A percentile compares a stretch with the other conserved stretches of the same genome.
phyloP scores from a whole-genome alignment of 257 asterid genomes.

The Linderniella brevidens region DNA sequence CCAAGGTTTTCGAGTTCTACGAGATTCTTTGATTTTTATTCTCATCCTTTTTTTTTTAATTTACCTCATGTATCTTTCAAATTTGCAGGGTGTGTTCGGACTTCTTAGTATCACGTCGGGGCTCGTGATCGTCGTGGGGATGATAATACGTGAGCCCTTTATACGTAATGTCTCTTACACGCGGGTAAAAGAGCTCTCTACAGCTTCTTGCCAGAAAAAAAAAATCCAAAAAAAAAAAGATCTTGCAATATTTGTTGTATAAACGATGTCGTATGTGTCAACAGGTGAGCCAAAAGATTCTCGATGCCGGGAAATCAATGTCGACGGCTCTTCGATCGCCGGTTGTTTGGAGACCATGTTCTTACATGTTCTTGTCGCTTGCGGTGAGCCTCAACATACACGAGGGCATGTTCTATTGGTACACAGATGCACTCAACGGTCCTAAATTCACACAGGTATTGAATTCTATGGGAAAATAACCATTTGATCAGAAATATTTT shows the following conservation, averaged over 20 bases:
- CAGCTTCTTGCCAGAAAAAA: conserved; percentile 7
- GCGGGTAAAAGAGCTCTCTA: conserved; percentile 33
- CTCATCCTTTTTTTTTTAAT: conserved; percentile 1
- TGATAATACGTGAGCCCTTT: conserved; percentile 54
- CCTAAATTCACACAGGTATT: conserved; percentile 69
- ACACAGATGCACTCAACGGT: conserved; percentile 60
- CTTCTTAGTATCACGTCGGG: conserved; percentile 62
- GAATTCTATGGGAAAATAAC: conserved; percentile 1
- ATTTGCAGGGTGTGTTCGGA: conserved; percentile 77
- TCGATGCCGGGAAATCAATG: conserved; percentile 69
- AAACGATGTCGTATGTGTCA: conserved; percentile 8
- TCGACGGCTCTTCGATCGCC: conserved; percentile 69
- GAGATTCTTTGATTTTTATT: conserved; percentile 12
- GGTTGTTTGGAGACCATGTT: conserved; percentile 84
- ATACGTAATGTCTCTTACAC: conserved; percentile 26
- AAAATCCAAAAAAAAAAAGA: background rate
- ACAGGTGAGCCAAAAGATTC: conserved; percentile 61
- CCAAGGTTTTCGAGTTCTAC: conserved; percentile 37
- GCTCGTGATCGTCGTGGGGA: conserved; percentile 62
- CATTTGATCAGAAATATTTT: background rate
- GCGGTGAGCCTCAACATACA: conserved; percentile 48
- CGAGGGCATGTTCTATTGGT: conserved; percentile 95
- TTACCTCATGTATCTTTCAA: conserved; percentile 1
- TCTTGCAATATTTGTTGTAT: no score
- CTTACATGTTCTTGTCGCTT: conserved; percentile 76